A percentile compares a stretch with the other conserved stretches of the same genome.
These are phyloP conservation scores for Marasmius tenuissimus DNA, from an alignment of 1,284 basidiomycete genomes.

Conservation along the genomic window DNA sequence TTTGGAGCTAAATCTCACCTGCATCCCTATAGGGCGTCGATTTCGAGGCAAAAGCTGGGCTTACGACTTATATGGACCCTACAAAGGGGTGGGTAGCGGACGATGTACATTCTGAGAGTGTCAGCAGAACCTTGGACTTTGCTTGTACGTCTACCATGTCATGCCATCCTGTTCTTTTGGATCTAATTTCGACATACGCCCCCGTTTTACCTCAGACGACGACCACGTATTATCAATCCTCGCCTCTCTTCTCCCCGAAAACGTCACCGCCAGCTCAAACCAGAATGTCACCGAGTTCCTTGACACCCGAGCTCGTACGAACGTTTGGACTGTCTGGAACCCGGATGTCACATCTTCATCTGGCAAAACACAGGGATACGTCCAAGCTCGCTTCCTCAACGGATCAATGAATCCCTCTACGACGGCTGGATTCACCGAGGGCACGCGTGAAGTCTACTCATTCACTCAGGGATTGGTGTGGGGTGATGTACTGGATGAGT, in stretches of 20 bases:
- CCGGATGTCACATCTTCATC: slow-evolving; percentile 36
- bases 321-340: slow-evolving; percentile 73
- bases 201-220: slow-evolving; percentile 53
- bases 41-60: slow-evolving; percentile 79
- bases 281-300: slow-evolving; percentile 50
- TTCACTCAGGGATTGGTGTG: slow-evolving; percentile 62
- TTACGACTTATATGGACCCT: slow-evolving; percentile 60
- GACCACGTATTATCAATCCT: slow-evolving; percentile 74
- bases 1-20: slow-evolving; percentile 1
- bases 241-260: slow-evolving; percentile 30
- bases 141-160: slow-evolving; percentile 51
- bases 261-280: slow-evolving; percentile 7
- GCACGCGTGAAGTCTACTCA: slow-evolving; percentile 83
- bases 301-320: slow-evolving; percentile 51
- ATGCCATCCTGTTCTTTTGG: neutral
- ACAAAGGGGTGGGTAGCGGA: slow-evolving; percentile 75
- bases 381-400: slow-evolving; percentile 44
- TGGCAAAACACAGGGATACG: slow-evolving; percentile 52
- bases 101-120: slow-evolving; percentile 79
- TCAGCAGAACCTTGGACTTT: slow-evolving; percentile 76
- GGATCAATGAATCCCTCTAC: neutral
- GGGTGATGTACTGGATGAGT: slow-evolving; percentile 57
- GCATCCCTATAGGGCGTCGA: slow-evolving; percentile 58
- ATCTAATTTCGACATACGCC: neutral
- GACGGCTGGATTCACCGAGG: slow-evolving; percentile 46